A percentile compares a stretch with the other conserved stretches of the same genome.
Evolutionary conservation across 202 grass and related monocot species (phyloP).

Genomic region (Saccharum hybrid): DNA sequence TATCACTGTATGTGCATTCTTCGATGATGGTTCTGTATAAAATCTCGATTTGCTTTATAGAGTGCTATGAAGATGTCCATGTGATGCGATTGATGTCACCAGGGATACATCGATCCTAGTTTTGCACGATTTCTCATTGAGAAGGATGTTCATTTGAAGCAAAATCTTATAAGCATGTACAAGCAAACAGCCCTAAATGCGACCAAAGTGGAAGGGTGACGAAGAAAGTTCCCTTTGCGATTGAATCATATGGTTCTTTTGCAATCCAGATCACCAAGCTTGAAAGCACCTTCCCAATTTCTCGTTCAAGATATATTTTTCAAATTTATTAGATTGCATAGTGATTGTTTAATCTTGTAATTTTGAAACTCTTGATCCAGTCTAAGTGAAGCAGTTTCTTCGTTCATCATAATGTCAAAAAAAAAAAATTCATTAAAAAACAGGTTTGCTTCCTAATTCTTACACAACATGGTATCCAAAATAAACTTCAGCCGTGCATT

Average conservation of each 20-base stretch:
- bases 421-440: too few relatives aligned
- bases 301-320: conserved; percentile 9
- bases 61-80: neutral
- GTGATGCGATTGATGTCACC: neutral
- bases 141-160: conserved; percentile 18
- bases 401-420: neutral
- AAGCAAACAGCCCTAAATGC: neutral
- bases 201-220: neutral
- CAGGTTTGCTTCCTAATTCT: neutral
- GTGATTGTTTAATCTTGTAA: neutral
- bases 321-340: conserved; percentile 24
- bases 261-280: too few relatives aligned
- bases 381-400: conserved; percentile 5
- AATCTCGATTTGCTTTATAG: neutral
- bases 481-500: neutral
- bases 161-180: neutral
- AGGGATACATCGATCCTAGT: neutral
- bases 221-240: neutral
- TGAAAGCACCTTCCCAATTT: neutral
- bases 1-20: neutral
- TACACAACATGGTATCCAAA: neutral
- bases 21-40: conserved; percentile 4
- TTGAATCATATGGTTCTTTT: neutral
- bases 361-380: conserved; percentile 2
- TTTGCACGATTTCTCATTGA: neutral